Percentiles rank a stretch among this genome's conserved stretches.
Evolutionary conservation across 768 basidiomycete species (phyloP).

Genomic region (Hypsizygus marmoreus): DNA sequence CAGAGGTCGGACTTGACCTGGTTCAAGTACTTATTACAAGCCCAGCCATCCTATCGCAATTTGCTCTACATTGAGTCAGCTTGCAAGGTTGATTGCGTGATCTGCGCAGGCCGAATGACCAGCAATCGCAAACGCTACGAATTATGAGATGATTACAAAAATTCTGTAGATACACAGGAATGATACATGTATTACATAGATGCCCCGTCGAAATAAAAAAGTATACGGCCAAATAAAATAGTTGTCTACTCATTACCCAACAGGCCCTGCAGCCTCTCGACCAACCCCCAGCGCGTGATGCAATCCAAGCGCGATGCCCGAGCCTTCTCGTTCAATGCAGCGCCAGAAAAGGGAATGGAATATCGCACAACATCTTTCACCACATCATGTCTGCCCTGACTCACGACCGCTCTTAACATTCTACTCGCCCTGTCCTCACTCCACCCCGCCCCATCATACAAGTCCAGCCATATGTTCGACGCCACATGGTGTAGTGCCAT

Average conservation of each 20-base stretch:
- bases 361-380: conserved; percentile 62
- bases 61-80: conserved; percentile 15
- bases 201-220: too few relatives aligned
- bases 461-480: conserved; percentile 71
- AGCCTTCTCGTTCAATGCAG: not conserved
- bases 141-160: too few relatives aligned
- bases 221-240: too few relatives aligned
- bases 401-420: conserved; percentile 53
- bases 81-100: conserved; percentile 15
- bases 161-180: too few relatives aligned
- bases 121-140: too few relatives aligned
- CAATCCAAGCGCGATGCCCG: conserved; percentile 12
- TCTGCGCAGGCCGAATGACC: too few relatives aligned
- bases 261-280: conserved; percentile 14
- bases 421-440: conserved; percentile 41
- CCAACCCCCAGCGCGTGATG: conserved; percentile 14
- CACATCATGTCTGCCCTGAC: conserved; percentile 46
- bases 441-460: conserved; percentile 29
- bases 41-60: not conserved
- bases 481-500: conserved; percentile 83
- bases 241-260: conserved; percentile 6
- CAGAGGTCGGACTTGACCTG: too few relatives aligned
- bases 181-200: too few relatives aligned
- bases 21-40: not conserved
- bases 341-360: conserved; percentile 21